phyloP scores from a whole-genome alignment of 345 rosid genomes.

The Citropsis articulata region DNA sequence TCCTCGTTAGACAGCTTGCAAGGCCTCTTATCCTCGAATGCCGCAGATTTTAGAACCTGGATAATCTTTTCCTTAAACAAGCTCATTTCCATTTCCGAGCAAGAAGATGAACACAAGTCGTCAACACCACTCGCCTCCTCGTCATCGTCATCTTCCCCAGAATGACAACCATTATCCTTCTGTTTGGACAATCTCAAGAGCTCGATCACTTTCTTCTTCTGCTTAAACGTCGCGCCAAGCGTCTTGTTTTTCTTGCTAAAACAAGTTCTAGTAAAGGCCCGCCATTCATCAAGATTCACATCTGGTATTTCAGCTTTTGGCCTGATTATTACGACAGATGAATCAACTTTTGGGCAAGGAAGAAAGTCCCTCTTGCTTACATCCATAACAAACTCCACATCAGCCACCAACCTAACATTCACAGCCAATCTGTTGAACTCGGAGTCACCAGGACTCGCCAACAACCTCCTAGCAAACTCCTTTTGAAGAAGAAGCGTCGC shows the following conservation, averaged over 20 bases:
- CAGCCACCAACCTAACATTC: constrained; percentile 77
- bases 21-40: constrained; percentile 78
- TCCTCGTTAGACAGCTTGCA: constrained; percentile 63
- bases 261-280: constrained; percentile 74
- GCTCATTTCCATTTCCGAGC: constrained; percentile 38
- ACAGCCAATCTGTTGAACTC: constrained; percentile 86
- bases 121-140: constrained; percentile 17
- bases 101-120: constrained; percentile 5
- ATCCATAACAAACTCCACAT: constrained; percentile 76
- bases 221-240: constrained; percentile 81
- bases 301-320: constrained; percentile 61
- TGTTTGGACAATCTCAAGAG: constrained; percentile 38
- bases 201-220: constrained; percentile 82
- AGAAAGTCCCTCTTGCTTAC: constrained; percentile 90
- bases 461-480: constrained; percentile 75
- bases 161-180: background rate
- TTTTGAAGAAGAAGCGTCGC: constrained; percentile 89
- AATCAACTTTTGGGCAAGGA: constrained; percentile 88
- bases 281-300: constrained; percentile 70
- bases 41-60: constrained; percentile 41
- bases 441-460: constrained; percentile 82
- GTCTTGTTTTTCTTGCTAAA: constrained; percentile 86
- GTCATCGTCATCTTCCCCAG: constrained; percentile 10
- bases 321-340: constrained; percentile 69
- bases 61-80: constrained; percentile 55